Conservation (phyloP, 257 asterid genomes). For the Solanum piurae region DNA sequence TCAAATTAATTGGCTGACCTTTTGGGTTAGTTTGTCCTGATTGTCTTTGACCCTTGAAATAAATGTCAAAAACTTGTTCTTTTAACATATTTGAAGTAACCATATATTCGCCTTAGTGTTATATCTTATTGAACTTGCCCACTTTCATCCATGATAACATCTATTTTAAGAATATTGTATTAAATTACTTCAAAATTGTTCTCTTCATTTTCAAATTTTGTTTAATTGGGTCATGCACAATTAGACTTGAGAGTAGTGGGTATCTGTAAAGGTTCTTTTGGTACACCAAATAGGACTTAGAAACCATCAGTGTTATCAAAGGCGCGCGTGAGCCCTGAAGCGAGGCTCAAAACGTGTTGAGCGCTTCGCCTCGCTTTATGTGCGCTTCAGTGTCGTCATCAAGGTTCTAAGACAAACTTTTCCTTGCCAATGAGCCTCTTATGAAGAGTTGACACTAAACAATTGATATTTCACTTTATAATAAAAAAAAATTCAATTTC, state of each 20-base stretch:
- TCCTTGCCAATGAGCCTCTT: too few relatives aligned
- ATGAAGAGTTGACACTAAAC: too few relatives aligned
- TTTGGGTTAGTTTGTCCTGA: not conserved
- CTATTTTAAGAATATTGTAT: not conserved
- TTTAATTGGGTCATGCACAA: not conserved
- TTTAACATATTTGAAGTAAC: not conserved
- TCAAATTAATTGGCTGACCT: not conserved
- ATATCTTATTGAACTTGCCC: not conserved
- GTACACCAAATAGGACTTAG: not conserved
- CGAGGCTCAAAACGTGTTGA: too few relatives aligned
- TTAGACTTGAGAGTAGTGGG: not conserved
- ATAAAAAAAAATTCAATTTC: too few relatives aligned
- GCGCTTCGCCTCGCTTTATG: too few relatives aligned
- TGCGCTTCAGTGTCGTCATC: too few relatives aligned
- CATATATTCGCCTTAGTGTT: not conserved
- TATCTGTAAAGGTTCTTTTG: not conserved
- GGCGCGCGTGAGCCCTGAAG: too few relatives aligned
- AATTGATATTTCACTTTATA: too few relatives aligned
- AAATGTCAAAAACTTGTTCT: not conserved
- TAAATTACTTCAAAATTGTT: not conserved
- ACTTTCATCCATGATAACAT: not conserved
- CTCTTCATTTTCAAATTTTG: not conserved
- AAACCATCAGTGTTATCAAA: too few relatives aligned
- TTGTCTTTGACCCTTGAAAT: not conserved
- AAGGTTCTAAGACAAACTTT: too few relatives aligned